phyloP scores from a whole-genome alignment of 163 green algal species.

The Scenedesmus sp. region DNA sequence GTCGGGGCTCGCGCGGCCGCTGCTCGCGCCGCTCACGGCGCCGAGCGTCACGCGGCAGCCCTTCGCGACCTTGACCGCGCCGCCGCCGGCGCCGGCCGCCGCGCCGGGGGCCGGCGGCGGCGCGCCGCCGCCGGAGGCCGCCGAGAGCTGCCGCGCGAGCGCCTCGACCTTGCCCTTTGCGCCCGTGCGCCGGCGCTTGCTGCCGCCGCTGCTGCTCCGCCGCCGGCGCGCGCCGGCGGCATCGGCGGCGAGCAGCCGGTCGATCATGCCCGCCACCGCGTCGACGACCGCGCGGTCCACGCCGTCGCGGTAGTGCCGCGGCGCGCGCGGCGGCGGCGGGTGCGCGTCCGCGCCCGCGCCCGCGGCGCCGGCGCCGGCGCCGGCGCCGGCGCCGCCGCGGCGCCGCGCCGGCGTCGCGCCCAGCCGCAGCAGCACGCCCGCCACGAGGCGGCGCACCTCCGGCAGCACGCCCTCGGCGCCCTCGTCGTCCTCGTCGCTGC shows the following conservation, averaged over 20 bases:
- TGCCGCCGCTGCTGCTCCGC: slow-evolving; percentile 18
- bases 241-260: slow-evolving; percentile 5
- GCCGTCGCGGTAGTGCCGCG: slow-evolving; percentile 2
- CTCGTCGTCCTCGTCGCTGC: not conserved
- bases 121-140: too few relatives aligned
- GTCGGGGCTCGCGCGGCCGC: too few relatives aligned
- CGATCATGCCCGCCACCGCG: slow-evolving; percentile 11
- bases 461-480: slow-evolving; percentile 17
- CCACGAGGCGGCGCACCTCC: slow-evolving; percentile 28
- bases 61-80: too few relatives aligned
- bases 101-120: too few relatives aligned
- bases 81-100: too few relatives aligned
- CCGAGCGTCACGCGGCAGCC: too few relatives aligned
- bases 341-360: not conserved
- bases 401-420: not conserved
- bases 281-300: slow-evolving; percentile 1
- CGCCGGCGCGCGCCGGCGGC: not conserved
- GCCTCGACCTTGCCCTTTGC: not conserved
- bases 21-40: too few relatives aligned
- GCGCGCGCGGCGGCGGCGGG: not conserved
- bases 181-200: not conserved
- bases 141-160: too few relatives aligned
- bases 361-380: not conserved
- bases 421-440: slow-evolving; percentile 1
- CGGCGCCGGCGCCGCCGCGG: not conserved